These are phyloP conservation scores for Skeletonema marinoi DNA, from an alignment of 108 stramenopile species.

Conservation along the genomic window DNA sequence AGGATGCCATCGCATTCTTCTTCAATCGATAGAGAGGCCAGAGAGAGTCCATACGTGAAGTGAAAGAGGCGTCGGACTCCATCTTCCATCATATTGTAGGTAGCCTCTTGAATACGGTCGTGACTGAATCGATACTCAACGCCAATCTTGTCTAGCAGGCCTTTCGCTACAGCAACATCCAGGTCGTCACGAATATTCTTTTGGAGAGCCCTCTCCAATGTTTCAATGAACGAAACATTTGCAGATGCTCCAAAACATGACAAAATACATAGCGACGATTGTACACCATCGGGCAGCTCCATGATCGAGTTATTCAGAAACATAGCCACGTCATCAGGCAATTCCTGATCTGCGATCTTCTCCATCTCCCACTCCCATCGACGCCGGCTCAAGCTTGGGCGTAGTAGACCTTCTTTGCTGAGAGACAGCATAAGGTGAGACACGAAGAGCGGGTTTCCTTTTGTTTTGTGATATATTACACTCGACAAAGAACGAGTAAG, in stretches of 20 bases:
- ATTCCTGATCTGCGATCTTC: neutral
- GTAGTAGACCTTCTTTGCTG: constrained; percentile 2
- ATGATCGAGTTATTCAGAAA: constrained; percentile 1
- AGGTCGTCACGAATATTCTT: neutral
- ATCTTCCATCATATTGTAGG: neutral
- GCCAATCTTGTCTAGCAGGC: constrained; percentile 2
- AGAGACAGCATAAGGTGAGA: constrained; percentile 8
- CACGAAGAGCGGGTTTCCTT: constrained; percentile 16
- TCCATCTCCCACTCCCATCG: constrained; percentile 15
- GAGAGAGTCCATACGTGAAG: constrained; percentile 10
- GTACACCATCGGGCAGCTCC: neutral
- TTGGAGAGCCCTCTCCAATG: neutral
- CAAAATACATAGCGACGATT: constrained; percentile 4
- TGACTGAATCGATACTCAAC: neutral
- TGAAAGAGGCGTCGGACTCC: neutral
- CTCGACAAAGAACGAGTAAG: constrained; percentile 1
- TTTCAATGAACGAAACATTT: neutral
- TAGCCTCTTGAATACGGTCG: constrained; percentile 1
- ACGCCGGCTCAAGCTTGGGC: neutral
- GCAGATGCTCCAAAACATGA: constrained; percentile 7
- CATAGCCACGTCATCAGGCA: constrained; percentile 16
- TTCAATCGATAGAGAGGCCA: neutral
- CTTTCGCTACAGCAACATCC: constrained; percentile 1
- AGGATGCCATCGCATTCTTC: neutral
- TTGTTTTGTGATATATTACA: constrained; percentile 17